Base-by-base conservation (phyloP, 305 asterid species). In the Plantago coronopus region DNA sequence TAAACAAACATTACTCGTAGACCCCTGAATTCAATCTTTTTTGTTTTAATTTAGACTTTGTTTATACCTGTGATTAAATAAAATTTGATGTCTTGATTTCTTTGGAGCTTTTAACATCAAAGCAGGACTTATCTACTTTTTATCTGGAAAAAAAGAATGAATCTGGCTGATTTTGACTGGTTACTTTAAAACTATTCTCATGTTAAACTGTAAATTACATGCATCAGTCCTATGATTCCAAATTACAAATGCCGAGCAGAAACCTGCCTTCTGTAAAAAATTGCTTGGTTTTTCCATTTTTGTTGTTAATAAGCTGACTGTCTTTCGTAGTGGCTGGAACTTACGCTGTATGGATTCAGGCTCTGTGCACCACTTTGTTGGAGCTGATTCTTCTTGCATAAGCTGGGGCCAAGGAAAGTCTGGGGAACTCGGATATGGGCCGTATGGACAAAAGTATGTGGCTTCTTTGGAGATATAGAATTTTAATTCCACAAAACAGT, bases 361-460 rank as follows among this genome's bases (percentile, higher is more conserved):
- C 72, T 17, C 67, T 63, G 69, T 62, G 76, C 97, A 89, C 72
- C 97, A 93, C 79, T 93, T 93, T 69, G 99, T 93, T 38, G 99
- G 97, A 72, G 96, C 99, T 69, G 99, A 93, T 82, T 84, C 97
- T 61, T 93, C 97, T 4, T 93, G 99, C 61, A 93, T 93, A 62
- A 93, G 99, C 71, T 93, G 99, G 99, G 99, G 99, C 44, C 97
- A 76, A 34, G 96, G 94, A 2, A 95, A 87, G 69, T 83, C 86
- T 57, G 99, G 99, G 60, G 97, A 93, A 80, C 87, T 93, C 54
- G 99, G 99, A 69, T 89, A 93, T 72, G 99, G 96, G 60, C 97
- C 96, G 40, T 51, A 60, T 54, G 96, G 83, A 48, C 99, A 85
- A 67, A 93, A 93, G 99, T 93, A 83, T 54, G 55, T 73, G 37